A percentile compares a stretch with the other conserved stretches of the same genome.
These are phyloP conservation scores for Phoma herbarum DNA, from an alignment of 2,329 filamentous ascomycete genomes.

Conservation along the genomic window DNA sequence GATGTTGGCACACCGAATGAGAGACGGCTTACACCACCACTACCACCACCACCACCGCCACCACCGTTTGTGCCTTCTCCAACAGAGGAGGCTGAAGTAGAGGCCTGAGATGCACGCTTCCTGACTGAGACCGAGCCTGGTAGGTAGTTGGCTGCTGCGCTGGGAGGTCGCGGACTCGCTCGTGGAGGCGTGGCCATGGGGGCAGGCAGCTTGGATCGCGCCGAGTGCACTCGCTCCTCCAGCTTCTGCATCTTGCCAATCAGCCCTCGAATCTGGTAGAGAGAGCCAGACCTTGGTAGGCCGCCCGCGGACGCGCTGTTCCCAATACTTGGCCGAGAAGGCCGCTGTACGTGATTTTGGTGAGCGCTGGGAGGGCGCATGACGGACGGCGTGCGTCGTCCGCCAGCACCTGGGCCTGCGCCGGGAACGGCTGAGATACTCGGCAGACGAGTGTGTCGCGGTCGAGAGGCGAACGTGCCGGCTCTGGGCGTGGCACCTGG, in stretches of 20 bases:
- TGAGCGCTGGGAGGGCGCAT: slow-evolving; percentile 40
- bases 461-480: slow-evolving; percentile 53
- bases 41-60: no score
- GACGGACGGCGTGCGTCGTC: slow-evolving; percentile 57
- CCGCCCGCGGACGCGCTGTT: slow-evolving; percentile 59
- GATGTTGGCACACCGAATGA: slow-evolving; percentile 58
- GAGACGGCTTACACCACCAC: slow-evolving; percentile 55
- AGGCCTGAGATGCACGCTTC: slow-evolving; percentile 69
- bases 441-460: slow-evolving; percentile 64
- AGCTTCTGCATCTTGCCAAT: slow-evolving; percentile 98
- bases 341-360: slow-evolving; percentile 38
- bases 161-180: slow-evolving; percentile 74
- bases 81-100: slow-evolving; percentile 48
- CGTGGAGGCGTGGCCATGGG: slow-evolving; percentile 80
- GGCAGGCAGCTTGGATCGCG: slow-evolving; percentile 87
- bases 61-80: slow-evolving; percentile 37
- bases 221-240: slow-evolving; percentile 90
- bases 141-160: slow-evolving; percentile 59
- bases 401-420: slow-evolving; percentile 36
- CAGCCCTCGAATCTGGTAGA: slow-evolving; percentile 90
- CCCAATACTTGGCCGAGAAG: slow-evolving; percentile 54
- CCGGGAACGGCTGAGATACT: slow-evolving; percentile 64
- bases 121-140: slow-evolving; percentile 68
- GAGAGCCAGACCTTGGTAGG: slow-evolving; percentile 72
- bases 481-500: slow-evolving; percentile 64